Base-by-base conservation (phyloP, 1,284 basidiomycete species). In the Fomes fomentarius region DNA sequence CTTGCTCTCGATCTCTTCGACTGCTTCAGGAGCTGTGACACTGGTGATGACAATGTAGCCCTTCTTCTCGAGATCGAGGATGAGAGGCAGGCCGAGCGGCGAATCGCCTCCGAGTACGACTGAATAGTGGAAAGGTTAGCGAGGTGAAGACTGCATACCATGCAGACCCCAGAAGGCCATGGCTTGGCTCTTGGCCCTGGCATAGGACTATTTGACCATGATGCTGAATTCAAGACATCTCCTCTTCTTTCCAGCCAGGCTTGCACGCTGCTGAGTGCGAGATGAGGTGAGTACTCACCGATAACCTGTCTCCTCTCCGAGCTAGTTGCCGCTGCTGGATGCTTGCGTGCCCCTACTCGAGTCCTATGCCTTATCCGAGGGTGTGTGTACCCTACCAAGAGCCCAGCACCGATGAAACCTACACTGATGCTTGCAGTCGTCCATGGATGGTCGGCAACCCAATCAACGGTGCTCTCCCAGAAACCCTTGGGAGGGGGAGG, bases 41-140 rank as follows among this genome's bases (percentile, higher is more conserved):
- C 87, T 93, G 6, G 85, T 78, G 61, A 94, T 85, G 37, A 94
- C 84, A 62, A 93, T 87, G 65, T 88, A 93, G 1, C 90, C 89
- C 61, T 85, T 82, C 64, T 77, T 78, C 70, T 92, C 88, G 37
- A 94, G 75, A 56, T 87, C 84, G 46, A 80, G 66, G 48, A 92
- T 84, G 44, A 94, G 70, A 14, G 91, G 84, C 17, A 82, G 74
- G 11, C 83, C 90, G 44, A 87, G 76, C 0, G 85, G 81, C 26
- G 80, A 76, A 64, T 94, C 91, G 17, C 85, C 91, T 37, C 92
- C 92, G 42, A 94, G 78, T 21, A 94, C 80, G 43, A 93, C 91
- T 92, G 25, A 15, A 47, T 52, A 17, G 21, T 1, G 22, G 17
- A 25, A 28, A 35, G 12, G 33, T 26, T 12, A 39, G 43, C 22